Evolutionary conservation across 768 basidiomycete species (phyloP), one percentile per base, ranked within the genome.

Genomic region (Lentinula raphanica): DNA sequence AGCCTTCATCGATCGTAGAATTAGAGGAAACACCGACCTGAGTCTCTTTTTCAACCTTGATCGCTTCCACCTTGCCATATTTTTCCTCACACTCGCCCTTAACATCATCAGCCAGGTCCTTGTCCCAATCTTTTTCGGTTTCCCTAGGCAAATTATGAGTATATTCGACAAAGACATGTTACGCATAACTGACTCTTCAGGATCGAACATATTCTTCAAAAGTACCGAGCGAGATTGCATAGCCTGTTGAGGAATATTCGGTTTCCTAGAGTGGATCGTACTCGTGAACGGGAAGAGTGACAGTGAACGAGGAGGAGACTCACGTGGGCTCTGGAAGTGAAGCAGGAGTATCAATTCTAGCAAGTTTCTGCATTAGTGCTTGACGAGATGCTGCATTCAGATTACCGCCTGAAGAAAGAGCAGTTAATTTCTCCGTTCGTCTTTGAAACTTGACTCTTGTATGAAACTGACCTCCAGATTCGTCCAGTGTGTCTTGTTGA

Each of bases 291-390:
- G n/a, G n/a, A n/a, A n/a, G n/a, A n/a, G 69, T 19, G 69, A 59
- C 46, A n/a, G 39, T 38, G 45, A 3, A 51, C 25, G 11, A 23
- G 23, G 44, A 44, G n/a, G 25, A 19, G 31, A 49, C 85, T 62
- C 73, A 92, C 90, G 82, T 70, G 25, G 85, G 81, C 66, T 84
- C 78, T 63, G 82, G 79, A 66, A 76, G 78, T 57, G 75, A 69
- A 50, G 82, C 73, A 50, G 85, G 72, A 45, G 82, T 78, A 67
- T 92, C 90, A 75, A 86, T 91, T 79, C 97, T 93, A 72, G 97
- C 94, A 83, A 99, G 92, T 86, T 98, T 99, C 78, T 95, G 93
- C 97, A 99, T 99, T 79, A 99, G 92, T 73, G 94, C 92, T 81
- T 97, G 94, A 76, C 97, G 92, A 70, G 94, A 93, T 68, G 91